Conservation (phyloP, 768 basidiomycete genomes). For the Mycena capillaripes region DNA sequence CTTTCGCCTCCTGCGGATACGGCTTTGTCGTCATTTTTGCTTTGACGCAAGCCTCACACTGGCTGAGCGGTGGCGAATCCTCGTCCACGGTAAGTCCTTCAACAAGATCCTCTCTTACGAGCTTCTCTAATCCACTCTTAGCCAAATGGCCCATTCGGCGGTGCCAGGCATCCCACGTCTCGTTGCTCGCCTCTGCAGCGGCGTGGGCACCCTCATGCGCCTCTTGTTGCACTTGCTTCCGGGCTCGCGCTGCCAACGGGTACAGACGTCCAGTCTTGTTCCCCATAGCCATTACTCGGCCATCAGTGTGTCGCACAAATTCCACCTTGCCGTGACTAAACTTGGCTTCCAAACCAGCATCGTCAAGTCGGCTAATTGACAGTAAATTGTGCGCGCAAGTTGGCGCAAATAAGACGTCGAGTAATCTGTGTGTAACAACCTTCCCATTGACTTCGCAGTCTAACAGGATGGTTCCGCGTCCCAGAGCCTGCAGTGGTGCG, state of each 20-base stretch:
- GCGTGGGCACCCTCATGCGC: slow-evolving; percentile 9
- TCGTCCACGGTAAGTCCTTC: slow-evolving; percentile 21
- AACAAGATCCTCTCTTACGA: slow-evolving; percentile 11
- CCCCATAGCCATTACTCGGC: neutral
- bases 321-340: slow-evolving; percentile 15
- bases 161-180: slow-evolving; percentile 31
- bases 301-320: slow-evolving; percentile 3
- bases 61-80: slow-evolving; percentile 16
- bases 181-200: slow-evolving; percentile 19
- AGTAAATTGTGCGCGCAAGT: slow-evolving; percentile 13
- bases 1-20: slow-evolving; percentile 24
- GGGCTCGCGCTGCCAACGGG: neutral
- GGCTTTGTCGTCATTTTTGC: slow-evolving; percentile 28
- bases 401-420: slow-evolving; percentile 18
- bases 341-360: slow-evolving; percentile 21
- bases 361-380: slow-evolving; percentile 25
- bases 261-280: neutral
- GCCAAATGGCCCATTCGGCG: slow-evolving; percentile 25
- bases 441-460: slow-evolving; percentile 23
- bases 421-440: slow-evolving; percentile 11
- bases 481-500: slow-evolving; percentile 12
- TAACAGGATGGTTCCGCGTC: slow-evolving; percentile 30
- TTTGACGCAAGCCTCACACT: slow-evolving; percentile 29
- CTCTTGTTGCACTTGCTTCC: slow-evolving; percentile 2
- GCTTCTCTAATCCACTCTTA: slow-evolving; percentile 20